Conservation (phyloP, 1,284 basidiomycete species). For the Cutaneotrichosporon arboriforme region DNA sequence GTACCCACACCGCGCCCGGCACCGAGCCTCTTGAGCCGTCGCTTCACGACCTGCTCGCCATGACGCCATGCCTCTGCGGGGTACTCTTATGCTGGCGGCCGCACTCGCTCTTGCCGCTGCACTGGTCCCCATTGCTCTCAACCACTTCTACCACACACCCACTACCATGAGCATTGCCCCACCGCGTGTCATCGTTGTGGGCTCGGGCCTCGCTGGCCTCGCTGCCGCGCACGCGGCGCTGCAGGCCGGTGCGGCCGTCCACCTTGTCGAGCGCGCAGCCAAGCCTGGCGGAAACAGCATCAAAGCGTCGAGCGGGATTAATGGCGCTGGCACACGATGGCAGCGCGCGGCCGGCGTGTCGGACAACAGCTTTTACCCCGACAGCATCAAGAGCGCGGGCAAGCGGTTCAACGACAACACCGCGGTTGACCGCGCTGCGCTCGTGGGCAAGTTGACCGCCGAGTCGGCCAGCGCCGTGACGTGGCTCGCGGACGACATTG, state of each 20-base stretch:
- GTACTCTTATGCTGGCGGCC: too few relatives aligned
- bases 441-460: constrained; percentile 2
- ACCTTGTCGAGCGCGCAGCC: constrained; percentile 12
- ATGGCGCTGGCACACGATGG: constrained; percentile 10
- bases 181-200: constrained; percentile 12
- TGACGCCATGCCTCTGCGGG: too few relatives aligned
- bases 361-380: not conserved
- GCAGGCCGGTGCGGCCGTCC: constrained; percentile 5
- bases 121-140: too few relatives aligned
- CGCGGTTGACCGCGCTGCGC: constrained; percentile 1
- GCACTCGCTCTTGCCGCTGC: too few relatives aligned
- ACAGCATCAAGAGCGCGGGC: constrained; percentile 9
- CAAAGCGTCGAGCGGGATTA: constrained; percentile 15
- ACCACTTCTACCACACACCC: too few relatives aligned
- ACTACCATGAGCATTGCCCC: not conserved
- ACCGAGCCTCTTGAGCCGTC: too few relatives aligned
- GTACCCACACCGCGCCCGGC: too few relatives aligned
- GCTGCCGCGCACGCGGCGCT: constrained; percentile 9
- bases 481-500: constrained; percentile 10
- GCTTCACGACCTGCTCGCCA: too few relatives aligned
- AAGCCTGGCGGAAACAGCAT: constrained; percentile 15
- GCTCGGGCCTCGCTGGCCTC: constrained; percentile 14
- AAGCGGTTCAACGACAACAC: not conserved
- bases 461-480: constrained; percentile 2
- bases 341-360: constrained; percentile 1